Conservation (phyloP, 306 rosid genomes). For the Dryas octopetala region DNA sequence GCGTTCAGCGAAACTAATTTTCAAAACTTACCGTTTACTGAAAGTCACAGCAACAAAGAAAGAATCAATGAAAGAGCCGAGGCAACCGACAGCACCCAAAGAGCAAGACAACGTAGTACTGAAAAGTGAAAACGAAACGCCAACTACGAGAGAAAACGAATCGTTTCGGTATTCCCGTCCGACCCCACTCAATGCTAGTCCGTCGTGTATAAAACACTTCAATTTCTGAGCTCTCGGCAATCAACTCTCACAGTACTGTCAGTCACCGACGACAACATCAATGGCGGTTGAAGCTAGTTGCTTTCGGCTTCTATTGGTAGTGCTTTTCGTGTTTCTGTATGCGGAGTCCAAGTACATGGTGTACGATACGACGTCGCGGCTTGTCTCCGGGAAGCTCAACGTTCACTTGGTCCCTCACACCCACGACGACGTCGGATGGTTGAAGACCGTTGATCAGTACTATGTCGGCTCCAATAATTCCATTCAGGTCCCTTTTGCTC, state of each 20-base stretch:
- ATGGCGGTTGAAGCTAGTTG: conserved; percentile 15
- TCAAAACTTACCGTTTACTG: neutral
- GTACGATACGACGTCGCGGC: conserved; percentile 58
- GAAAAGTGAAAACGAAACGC: too few species aligned
- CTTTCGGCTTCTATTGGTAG: neutral
- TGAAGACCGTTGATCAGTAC: conserved; percentile 85
- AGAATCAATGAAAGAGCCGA: too few species aligned
- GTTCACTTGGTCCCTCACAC: conserved; percentile 77
- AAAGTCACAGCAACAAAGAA: too few species aligned
- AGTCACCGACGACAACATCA: neutral
- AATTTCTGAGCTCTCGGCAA: neutral
- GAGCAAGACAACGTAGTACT: too few species aligned
- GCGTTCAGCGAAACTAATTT: neutral
- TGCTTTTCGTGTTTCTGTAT: neutral
- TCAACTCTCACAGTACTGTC: neutral
- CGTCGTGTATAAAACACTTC: neutral
- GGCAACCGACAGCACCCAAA: too few species aligned
- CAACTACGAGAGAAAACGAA: too few species aligned
- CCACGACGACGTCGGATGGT: conserved; percentile 89
- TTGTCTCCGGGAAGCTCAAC: conserved; percentile 62
- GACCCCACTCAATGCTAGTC: too few species aligned
- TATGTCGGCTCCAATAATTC: conserved; percentile 79
- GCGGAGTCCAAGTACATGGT: conserved; percentile 48
- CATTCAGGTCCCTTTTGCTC: conserved; percentile 50
- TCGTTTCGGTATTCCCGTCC: too few species aligned